Evolutionary conservation across 495 filamentous ascomycete genomes (phyloP), one percentile per base, ranked within the genome.

Genomic region (Aspergillus bridgeri): DNA sequence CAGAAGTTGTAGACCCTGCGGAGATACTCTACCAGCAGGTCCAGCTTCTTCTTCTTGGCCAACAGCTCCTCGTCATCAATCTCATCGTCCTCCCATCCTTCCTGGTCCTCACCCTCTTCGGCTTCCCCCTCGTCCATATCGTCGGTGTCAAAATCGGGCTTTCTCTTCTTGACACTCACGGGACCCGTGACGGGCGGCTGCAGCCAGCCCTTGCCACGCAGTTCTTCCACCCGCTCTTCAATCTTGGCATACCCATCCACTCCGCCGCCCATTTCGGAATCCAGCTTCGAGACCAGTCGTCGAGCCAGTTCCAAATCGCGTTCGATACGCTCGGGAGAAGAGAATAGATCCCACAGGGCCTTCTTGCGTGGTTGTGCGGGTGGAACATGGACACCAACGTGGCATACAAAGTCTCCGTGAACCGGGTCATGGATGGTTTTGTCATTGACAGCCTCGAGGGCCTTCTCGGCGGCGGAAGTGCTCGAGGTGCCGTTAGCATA

Each of bases 1-100:
- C 94, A 98, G 75, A 98, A 97, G 69, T 93, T 96, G 83, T 92
- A 94, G 52, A 97, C 93, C 15, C 94, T 86, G 38, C 94, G 91
- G 51, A 98, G 82, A 69, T 98, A 98, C 71, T 98, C 94, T 38
- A 99, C 93, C 70, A 94, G 81, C 51, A 99, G 75, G 70, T 99
- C 94, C 42, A 99, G 81, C 64, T 90, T 92, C 82, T 99, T 99
- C 76, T 97, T 97, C 78, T 93, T 91, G 20, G 86, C 82, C 33
- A 96, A 67, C n/a, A 96, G 77, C 15, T 96, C 92, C 62, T 92
- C 89, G 64, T 94, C 91, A 63, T 96, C 92, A 24, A 86, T 81
- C 55, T 96, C 91, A 53, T 96, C 91, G 43, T 89, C 87, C 48
- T 88, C 88, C 61, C 92, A 86, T 42, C 86, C 84, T 58, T 89